Base-by-base conservation (phyloP, 345 rosid genomes). In the Microthlaspi erraticum region DNA sequence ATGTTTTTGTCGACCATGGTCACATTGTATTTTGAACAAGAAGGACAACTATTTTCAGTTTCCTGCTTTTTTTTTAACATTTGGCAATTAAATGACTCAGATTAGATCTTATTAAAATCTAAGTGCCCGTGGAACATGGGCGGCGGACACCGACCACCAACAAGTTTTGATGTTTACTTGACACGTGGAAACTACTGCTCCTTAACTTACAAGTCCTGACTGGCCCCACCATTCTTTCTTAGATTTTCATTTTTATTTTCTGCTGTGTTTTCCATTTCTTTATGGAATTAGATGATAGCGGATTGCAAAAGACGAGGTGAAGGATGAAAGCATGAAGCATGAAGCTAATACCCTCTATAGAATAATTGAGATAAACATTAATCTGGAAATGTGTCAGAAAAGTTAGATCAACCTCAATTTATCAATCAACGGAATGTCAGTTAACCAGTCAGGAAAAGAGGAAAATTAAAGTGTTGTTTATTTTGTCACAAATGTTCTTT, bases 91-190 rank as follows among this genome's bases (percentile, higher is more conserved):
- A 58, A 58, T 56, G 72, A 48, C 23, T 64, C 23, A 34, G 48
- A 66, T 52, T 10, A 60, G 5, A 34, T 26, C n/a, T 29, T 60
- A 68, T 61, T 60, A 39, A 69, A 63, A 75, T 11, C 70, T 38
- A 46, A 76, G 71, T 70, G 71, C 60, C 79, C 79, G 79, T 69
- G 71, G 79, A 76, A 76, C 66, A 69, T 63, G 75, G 79, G 79
- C 79, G 79, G 79, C 75, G 71, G 37, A 56, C 79, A 70, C 79
- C 79, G 79, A 76, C 75, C 75, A 76, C 33, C 33, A 41, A 39
- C 55, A 63, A 55, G 4, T 54, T 62, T 6, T 49, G 45, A 29
- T 57, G 45, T 69, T 17, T 18, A 37, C 4, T 49, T 10, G 65
- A 62, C 79, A 76, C 79, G 55, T 76, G 66, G 20, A 18, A 43